A percentile compares a stretch with the other conserved stretches of the same genome.
phyloP scores from a whole-genome alignment of 768 basidiomycete species.

The Kwoniella bestiolae region DNA sequence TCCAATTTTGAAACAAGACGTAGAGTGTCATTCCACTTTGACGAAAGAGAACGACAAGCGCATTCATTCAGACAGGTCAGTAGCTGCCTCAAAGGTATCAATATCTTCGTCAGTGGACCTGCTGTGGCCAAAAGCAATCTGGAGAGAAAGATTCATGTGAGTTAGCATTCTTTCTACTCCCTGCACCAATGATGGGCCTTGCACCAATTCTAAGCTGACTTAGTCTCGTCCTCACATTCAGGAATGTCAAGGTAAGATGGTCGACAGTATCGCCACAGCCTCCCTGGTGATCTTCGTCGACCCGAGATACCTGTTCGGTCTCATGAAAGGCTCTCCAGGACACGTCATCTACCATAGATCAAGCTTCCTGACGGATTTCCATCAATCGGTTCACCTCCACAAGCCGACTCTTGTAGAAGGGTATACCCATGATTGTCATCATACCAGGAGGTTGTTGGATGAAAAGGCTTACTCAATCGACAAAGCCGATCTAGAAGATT shows the following conservation, averaged over 20 bases:
- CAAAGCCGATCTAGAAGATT: neutral
- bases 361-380: neutral
- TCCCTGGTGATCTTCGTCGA: neutral
- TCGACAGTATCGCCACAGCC: neutral
- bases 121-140: neutral
- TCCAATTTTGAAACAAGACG: too few relatives aligned
- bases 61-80: neutral
- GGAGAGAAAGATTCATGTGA: conserved; percentile 1
- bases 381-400: neutral
- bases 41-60: too few relatives aligned
- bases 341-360: neutral
- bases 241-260: neutral
- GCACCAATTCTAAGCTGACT: neutral
- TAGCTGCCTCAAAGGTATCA: too few relatives aligned
- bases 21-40: too few relatives aligned
- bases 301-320: neutral
- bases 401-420: neutral
- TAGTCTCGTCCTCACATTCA: neutral
- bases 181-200: neutral
- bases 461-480: neutral
- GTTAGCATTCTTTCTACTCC: neutral
- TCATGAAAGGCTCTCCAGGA: neutral
- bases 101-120: neutral
- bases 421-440: conserved; percentile 2
- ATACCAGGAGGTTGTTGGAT: neutral